phyloP scores from a whole-genome alignment of 345 rosid genomes.

The Jatropha curcas region DNA sequence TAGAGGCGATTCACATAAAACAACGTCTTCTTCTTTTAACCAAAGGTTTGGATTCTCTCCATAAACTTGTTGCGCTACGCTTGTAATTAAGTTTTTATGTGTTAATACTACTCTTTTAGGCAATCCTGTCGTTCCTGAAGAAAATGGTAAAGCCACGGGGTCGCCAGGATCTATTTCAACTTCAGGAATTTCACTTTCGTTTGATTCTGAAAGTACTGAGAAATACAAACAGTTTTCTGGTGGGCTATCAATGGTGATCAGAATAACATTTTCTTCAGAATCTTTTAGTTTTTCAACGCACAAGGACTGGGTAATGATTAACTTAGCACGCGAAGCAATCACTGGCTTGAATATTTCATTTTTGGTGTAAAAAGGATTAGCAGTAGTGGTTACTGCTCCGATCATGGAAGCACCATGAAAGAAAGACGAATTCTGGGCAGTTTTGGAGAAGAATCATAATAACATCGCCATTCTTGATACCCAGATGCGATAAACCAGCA shows the following conservation, averaged over 20 bases:
- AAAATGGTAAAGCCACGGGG: conserved; percentile 77
- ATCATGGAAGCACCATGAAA: conserved; percentile 83
- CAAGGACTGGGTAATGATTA: conserved; percentile 67
- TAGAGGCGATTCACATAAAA: conserved; percentile 78
- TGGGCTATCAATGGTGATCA: conserved; percentile 60
- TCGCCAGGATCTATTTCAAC: conserved; percentile 48
- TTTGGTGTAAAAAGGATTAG: conserved; percentile 84
- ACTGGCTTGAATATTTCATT: conserved; percentile 71
- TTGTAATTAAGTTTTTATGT: conserved; percentile 74
- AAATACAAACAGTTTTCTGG: conserved; percentile 71
- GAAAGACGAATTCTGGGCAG: conserved; percentile 77
- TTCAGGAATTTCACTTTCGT: conserved; percentile 35
- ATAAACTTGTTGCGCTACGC: conserved; percentile 94
- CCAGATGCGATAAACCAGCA: conserved; percentile 55
- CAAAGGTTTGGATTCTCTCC: conserved; percentile 86
- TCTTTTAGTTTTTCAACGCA: conserved; percentile 60
- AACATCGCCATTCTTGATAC: conserved; percentile 70
- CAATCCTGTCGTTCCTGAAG: conserved; percentile 89
- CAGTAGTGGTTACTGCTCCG: conserved; percentile 79
- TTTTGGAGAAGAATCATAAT: conserved; percentile 87
- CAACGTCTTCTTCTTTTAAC: conserved; percentile 55
- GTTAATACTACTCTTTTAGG: conserved; percentile 90
- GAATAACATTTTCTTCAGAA: conserved; percentile 30
- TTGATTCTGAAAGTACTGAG: conserved; percentile 41
- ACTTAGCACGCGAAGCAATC: conserved; percentile 45